Conservation (phyloP, 2,329 filamentous ascomycete species). For the Sphaerostilbella broomeana region DNA sequence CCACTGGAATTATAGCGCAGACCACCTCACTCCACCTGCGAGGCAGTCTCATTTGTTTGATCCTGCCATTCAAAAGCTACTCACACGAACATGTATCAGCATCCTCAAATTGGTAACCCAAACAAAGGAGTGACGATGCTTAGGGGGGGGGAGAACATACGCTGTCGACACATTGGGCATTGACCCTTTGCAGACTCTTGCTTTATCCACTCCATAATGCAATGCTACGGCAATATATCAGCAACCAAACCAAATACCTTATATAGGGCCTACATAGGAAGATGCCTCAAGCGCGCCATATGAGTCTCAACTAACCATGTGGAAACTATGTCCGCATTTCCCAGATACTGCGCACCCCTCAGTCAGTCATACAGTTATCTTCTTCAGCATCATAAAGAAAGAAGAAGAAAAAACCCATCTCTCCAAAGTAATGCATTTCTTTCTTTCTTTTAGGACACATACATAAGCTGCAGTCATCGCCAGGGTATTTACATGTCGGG, state of each 20-base stretch:
- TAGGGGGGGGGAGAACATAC: constrained; percentile 41
- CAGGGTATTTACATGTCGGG: constrained; percentile 95
- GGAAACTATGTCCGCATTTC: constrained; percentile 95
- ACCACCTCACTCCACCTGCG: constrained; percentile 25
- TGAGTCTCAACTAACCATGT: constrained; percentile 77
- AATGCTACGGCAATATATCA: constrained; percentile 58
- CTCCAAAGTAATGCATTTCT: too few relatives aligned
- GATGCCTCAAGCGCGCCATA: background rate
- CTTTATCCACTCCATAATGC: constrained; percentile 91
- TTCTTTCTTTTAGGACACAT: too few relatives aligned
- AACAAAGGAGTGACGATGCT: background rate
- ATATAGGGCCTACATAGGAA: background rate
- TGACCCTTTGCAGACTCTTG: constrained; percentile 89
- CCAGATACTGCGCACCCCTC: constrained; percentile 64
- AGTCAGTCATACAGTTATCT: background rate
- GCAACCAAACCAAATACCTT: background rate
- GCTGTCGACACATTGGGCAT: constrained; percentile 96
- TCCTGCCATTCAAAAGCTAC: constrained; percentile 38
- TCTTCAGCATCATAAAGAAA: too few relatives aligned
- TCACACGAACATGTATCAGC: background rate
- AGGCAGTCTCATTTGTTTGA: constrained; percentile 26
- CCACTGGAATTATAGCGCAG: too few relatives aligned
- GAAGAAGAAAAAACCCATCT: background rate
- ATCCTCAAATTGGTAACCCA: too few relatives aligned
- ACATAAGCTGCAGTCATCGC: constrained; percentile 91